These are phyloP conservation scores for Venturia carpophila DNA, from an alignment of 2,329 filamentous ascomycete genomes.

Conservation along the genomic window DNA sequence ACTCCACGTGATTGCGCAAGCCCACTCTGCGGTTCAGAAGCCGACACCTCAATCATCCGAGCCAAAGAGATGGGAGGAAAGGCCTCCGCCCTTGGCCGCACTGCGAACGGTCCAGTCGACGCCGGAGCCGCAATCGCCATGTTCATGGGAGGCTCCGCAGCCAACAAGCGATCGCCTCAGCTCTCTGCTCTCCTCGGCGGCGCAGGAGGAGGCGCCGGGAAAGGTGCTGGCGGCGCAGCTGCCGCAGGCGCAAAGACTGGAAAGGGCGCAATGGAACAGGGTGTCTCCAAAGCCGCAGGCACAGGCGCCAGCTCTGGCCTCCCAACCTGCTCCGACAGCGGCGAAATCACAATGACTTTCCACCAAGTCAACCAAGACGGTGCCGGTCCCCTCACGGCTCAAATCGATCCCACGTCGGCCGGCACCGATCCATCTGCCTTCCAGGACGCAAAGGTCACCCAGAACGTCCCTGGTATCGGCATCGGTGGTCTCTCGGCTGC, in stretches of 20 bases:
- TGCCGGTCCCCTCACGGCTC: slow-evolving; percentile 54
- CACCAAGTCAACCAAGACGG: slow-evolving; percentile 66
- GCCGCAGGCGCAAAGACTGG: slow-evolving; percentile 41
- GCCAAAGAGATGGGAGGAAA: slow-evolving; percentile 49
- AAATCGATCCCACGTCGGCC: slow-evolving; percentile 55
- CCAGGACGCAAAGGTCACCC: slow-evolving; percentile 49
- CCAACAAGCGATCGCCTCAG: slow-evolving; percentile 26
- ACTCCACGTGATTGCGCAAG: slow-evolving; percentile 59
- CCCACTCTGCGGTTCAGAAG: slow-evolving; percentile 56
- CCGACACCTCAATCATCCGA: slow-evolving; percentile 63
- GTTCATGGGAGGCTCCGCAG: slow-evolving; percentile 47
- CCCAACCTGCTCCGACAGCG: slow-evolving; percentile 54
- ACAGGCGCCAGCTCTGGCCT: slow-evolving; percentile 47
- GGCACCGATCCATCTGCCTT: slow-evolving; percentile 55
- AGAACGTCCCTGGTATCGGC: slow-evolving; percentile 53
- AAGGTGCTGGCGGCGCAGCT: slow-evolving; percentile 28
- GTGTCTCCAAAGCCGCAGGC: slow-evolving; percentile 49
- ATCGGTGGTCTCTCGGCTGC: slow-evolving; percentile 52
- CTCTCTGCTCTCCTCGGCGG: slow-evolving; percentile 28
- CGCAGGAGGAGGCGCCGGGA: slow-evolving; percentile 24
- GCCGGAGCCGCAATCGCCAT: slow-evolving; percentile 48
- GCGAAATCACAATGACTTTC: slow-evolving; percentile 55
- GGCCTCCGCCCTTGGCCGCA: slow-evolving; percentile 56
- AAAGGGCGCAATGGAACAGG: slow-evolving; percentile 42
- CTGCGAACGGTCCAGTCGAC: slow-evolving; percentile 50